Percentiles rank a stretch among this genome's conserved stretches.
Evolutionary conservation across 2,329 filamentous ascomycete species (phyloP).

Genomic region (Truncatella angustata): DNA sequence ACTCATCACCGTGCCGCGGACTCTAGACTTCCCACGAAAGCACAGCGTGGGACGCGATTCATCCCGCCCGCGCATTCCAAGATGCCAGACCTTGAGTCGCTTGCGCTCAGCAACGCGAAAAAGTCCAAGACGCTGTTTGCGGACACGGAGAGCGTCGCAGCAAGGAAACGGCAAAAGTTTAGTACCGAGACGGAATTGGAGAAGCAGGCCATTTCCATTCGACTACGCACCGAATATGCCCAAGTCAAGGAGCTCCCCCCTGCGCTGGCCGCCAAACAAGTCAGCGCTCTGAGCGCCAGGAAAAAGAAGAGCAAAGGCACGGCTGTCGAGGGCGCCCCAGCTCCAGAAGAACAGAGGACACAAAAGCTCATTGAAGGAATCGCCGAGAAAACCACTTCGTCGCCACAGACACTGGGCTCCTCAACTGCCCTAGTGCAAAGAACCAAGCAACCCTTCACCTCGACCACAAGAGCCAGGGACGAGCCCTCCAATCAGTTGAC

Average conservation of each 20-base stretch:
- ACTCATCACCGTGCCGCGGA: no score
- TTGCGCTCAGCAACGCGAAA: conserved; percentile 27
- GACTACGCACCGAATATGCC: conserved; percentile 30
- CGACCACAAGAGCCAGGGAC: conserved; percentile 15
- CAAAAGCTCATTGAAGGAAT: conserved; percentile 68
- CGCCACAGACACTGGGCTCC: conserved; percentile 18
- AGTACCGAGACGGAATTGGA: conserved; percentile 23
- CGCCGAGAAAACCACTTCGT: conserved; percentile 28
- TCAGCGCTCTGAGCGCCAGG: conserved; percentile 26
- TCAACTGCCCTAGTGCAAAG: conserved; percentile 37
- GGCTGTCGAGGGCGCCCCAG: conserved; percentile 22
- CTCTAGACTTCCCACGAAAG: no score
- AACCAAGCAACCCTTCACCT: conserved; percentile 23
- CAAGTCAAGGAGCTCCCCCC: conserved; percentile 26
- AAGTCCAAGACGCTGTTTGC: conserved; percentile 28
- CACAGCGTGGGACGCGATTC: background rate
- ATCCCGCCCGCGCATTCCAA: conserved; percentile 2
- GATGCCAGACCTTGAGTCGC: conserved; percentile 24
- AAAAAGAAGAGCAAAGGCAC: conserved; percentile 25
- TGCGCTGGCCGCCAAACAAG: conserved; percentile 34
- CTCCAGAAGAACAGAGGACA: conserved; percentile 44
- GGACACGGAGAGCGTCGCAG: conserved; percentile 17
- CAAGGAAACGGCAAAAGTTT: conserved; percentile 27
- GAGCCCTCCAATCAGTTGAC: conserved; percentile 22
- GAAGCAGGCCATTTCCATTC: conserved; percentile 27